Base-by-base conservation (phyloP, 179 eudicot genomes). In the Pouteria campechiana region DNA sequence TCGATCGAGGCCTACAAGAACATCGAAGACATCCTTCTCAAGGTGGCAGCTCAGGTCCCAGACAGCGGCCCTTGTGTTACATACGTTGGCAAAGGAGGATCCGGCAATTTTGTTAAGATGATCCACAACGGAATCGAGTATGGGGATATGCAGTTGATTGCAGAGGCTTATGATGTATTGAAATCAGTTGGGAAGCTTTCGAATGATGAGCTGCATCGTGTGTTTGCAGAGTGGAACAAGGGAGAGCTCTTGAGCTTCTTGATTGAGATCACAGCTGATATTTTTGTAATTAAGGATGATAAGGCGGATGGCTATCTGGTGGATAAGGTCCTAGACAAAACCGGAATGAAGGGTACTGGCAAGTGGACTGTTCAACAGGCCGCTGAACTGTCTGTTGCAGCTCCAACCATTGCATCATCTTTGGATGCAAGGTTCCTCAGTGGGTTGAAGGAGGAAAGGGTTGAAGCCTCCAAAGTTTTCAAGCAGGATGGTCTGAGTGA, bases 341-440 rank as follows among this genome's bases (percentile, higher is more conserved):
- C 96, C 1, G 95, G 95, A 42, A 85, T 85, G 94, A 83, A 83
- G 59, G 94, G 94, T 22, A 83, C 94, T 0, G 89, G 94, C 3
- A 83, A 83, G 59, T 85, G 95, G 95, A 85, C 95, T 0, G 95
- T 85, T 48, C 95, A 86, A 56, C 93, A 82, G 69, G 96, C 96
- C 41, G 93, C 96, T 51, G 96, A 82, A 27, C 48, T 86, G 34
- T 81, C 95, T 3, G 55, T 85, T 44, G 95, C 95, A 1, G 82
- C 87, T 35, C 95, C 95, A 3, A 85, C 95, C 24, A 82, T 82
- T 6, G 95, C 87, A 31, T 54, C 95, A 3, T 86, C 96, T 19
- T 44, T 86, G 64, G 96, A 86, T 55, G 76, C 93, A 2, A 72
- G 96, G 48, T 87, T 83, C 56, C 79, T 87, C 25, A 79, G 94